Evolutionary conservation across 352 stramenopile species (phyloP).

Genomic region (Phytophthora cryptogea): DNA sequence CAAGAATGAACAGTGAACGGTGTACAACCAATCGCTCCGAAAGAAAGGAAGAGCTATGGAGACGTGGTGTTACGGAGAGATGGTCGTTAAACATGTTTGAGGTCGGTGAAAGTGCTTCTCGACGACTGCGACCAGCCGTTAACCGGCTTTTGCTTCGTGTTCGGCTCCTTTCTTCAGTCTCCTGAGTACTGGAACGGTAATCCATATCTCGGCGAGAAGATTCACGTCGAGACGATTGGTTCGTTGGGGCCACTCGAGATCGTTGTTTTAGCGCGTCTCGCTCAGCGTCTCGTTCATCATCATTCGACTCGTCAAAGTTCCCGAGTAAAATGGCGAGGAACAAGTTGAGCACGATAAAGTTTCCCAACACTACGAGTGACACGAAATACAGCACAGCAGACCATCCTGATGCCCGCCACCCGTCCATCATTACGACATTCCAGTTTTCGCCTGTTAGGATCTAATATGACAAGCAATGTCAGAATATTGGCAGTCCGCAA

Average conservation of each 20-base stretch:
- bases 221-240: slow-evolving; percentile 14
- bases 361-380: slow-evolving; percentile 83
- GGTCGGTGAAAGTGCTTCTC: slow-evolving; percentile 17
- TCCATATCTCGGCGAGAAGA: slow-evolving; percentile 22
- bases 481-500: too few species aligned
- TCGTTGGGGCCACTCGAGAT: slow-evolving; percentile 30
- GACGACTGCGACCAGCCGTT: slow-evolving; percentile 24
- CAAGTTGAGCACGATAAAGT: slow-evolving; percentile 92
- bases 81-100: slow-evolving; percentile 45
- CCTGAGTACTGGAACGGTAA: slow-evolving; percentile 12
- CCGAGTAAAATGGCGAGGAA: slow-evolving; percentile 92
- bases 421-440: slow-evolving; percentile 91
- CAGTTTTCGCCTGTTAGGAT: slow-evolving; percentile 93
- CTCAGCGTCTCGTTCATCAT: slow-evolving; percentile 52
- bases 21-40: slow-evolving; percentile 20
- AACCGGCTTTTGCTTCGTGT: slow-evolving; percentile 19
- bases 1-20: slow-evolving; percentile 53
- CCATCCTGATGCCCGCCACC: slow-evolving; percentile 71
- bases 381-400: slow-evolving; percentile 77
- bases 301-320: slow-evolving; percentile 83
- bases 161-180: slow-evolving; percentile 17
- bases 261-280: slow-evolving; percentile 42
- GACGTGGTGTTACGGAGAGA: neutral
- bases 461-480: slow-evolving; percentile 44
- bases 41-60: slow-evolving; percentile 16